Percentiles rank a stretch among this genome's conserved stretches.
These are phyloP conservation scores for Clarireedia homoeocarpa DNA, from an alignment of 2,329 filamentous ascomycete genomes.

Conservation along the genomic window DNA sequence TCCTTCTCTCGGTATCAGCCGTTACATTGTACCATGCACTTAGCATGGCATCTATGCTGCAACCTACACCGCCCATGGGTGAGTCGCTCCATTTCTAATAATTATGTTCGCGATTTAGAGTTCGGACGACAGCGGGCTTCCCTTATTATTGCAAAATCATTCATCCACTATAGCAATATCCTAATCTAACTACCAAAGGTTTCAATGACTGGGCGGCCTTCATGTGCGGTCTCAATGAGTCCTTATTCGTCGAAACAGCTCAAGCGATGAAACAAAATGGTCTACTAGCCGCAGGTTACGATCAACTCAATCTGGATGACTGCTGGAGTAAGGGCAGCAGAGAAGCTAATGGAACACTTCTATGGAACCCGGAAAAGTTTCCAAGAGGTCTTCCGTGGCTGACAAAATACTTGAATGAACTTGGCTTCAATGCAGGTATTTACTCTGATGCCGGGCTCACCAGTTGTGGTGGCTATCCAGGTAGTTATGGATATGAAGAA, in stretches of 20 bases:
- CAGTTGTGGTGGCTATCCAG: slow-evolving; percentile 49
- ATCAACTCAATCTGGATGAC: slow-evolving; percentile 55
- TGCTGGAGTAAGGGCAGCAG: slow-evolving; percentile 47
- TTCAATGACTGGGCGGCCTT: slow-evolving; percentile 46
- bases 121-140: too few species aligned
- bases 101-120: background rate
- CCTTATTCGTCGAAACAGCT: slow-evolving; percentile 39
- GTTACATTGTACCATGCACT: slow-evolving; percentile 3
- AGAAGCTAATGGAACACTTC: slow-evolving; percentile 35
- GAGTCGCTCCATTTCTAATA: background rate
- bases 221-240: slow-evolving; percentile 40
- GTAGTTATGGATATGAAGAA: slow-evolving; percentile 47
- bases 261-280: slow-evolving; percentile 41
- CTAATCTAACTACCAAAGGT: slow-evolving; percentile 3
- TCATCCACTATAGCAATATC: too few species aligned
- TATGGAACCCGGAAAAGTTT: slow-evolving; percentile 44
- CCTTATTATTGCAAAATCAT: too few species aligned
- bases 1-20: background rate
- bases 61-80: slow-evolving; percentile 39
- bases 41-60: slow-evolving; percentile 17
- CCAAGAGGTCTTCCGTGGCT: slow-evolving; percentile 50
- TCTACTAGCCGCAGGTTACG: slow-evolving; percentile 43
- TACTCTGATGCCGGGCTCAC: slow-evolving; percentile 44
- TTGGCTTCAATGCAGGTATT: slow-evolving; percentile 55
- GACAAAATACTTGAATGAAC: slow-evolving; percentile 45